These are phyloP conservation scores for Vitis cinerea DNA, from an alignment of 164 flowering plant species.

Conservation along the genomic window DNA sequence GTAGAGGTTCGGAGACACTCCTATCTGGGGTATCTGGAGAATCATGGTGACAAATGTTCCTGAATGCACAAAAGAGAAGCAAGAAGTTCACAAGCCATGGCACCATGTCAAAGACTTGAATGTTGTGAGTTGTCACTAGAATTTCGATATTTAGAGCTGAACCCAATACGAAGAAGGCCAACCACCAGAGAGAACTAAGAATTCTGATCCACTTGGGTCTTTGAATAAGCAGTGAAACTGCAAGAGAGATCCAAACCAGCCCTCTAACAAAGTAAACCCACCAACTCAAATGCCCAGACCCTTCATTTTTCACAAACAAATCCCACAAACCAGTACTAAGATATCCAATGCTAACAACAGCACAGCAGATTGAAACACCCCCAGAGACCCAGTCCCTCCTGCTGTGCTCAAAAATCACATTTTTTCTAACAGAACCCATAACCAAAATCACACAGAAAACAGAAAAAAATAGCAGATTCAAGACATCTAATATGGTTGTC, in stretches of 20 bases:
- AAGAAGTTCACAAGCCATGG: slow-evolving; percentile 52
- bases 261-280: slow-evolving; percentile 35
- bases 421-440: slow-evolving; percentile 14
- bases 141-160: slow-evolving; percentile 41
- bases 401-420: background rate
- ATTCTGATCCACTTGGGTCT: slow-evolving; percentile 33
- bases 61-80: slow-evolving; percentile 54
- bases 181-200: slow-evolving; percentile 58
- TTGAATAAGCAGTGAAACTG: slow-evolving; percentile 39
- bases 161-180: slow-evolving; percentile 40
- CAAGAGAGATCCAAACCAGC: slow-evolving; percentile 52
- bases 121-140: slow-evolving; percentile 17
- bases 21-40: slow-evolving; percentile 12
- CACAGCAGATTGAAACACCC: slow-evolving; percentile 32
- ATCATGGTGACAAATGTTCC: slow-evolving; percentile 15
- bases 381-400: slow-evolving; percentile 23
- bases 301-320: slow-evolving; percentile 16
- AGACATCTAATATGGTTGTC: slow-evolving; percentile 24
- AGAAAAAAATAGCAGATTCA: slow-evolving; percentile 27
- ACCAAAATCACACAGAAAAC: slow-evolving; percentile 25
- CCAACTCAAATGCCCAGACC: slow-evolving; percentile 22
- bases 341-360: slow-evolving; percentile 26
- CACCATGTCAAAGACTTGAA: slow-evolving; percentile 34
- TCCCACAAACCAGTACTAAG: slow-evolving; percentile 30
- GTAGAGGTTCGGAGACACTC: slow-evolving; percentile 44